Percentiles rank a stretch among this genome's conserved stretches.
Conservation (phyloP, 2,329 filamentous ascomycete species). For the Fusarium pseudocircinatum region DNA sequence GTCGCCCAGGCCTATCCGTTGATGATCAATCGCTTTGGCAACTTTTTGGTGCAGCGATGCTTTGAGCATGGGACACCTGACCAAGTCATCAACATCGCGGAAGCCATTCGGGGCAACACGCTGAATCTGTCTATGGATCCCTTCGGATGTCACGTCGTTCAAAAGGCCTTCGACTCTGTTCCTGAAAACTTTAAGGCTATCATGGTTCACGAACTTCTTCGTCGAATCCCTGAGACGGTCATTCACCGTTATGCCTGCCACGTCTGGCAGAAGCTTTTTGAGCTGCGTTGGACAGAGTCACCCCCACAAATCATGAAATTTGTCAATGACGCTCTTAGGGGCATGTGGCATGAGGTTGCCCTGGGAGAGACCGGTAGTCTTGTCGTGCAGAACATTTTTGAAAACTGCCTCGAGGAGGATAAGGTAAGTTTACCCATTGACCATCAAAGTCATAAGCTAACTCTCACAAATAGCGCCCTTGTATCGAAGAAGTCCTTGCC, state of each 20-base stretch:
- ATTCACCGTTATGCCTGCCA: constrained; percentile 99
- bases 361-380: constrained; percentile 96
- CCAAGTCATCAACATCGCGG: constrained; percentile 93
- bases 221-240: constrained; percentile 95
- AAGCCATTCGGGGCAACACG: constrained; percentile 93
- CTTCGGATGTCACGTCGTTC: constrained; percentile 97
- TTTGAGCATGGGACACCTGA: constrained; percentile 97
- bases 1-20: constrained; percentile 92
- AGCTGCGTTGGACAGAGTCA: constrained; percentile 92
- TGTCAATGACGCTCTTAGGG: constrained; percentile 92
- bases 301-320: constrained; percentile 98
- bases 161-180: constrained; percentile 98
- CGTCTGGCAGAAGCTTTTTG: constrained; percentile 99
- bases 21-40: constrained; percentile 99
- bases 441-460: constrained; percentile 21
- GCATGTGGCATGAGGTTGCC: constrained; percentile 99
- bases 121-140: constrained; percentile 97
- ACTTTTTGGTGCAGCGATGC: constrained; percentile 97
- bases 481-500: constrained; percentile 93
- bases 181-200: constrained; percentile 97
- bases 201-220: constrained; percentile 98
- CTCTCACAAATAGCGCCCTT: constrained; percentile 75
- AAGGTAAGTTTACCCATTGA: constrained; percentile 71
- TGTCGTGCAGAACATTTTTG: constrained; percentile 99
- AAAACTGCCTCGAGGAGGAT: constrained; percentile 98